A percentile compares a stretch with the other conserved stretches of the same genome.
Conservation (phyloP, 2,329 filamentous ascomycete genomes). For the Aspergillus pseudoviridinutans region DNA sequence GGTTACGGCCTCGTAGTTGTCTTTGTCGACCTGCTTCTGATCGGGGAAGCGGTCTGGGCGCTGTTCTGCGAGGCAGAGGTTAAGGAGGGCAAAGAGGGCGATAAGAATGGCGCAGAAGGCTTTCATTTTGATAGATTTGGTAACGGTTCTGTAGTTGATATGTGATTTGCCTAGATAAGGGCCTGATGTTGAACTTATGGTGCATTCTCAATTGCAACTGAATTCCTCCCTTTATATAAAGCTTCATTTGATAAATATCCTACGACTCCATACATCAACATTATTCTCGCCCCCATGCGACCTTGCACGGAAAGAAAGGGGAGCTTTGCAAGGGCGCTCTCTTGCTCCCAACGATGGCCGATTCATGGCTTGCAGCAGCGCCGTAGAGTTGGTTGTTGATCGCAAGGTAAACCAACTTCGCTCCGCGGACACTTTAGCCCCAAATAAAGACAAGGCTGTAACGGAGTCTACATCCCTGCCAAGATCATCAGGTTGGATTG, state of each 20-base stretch:
- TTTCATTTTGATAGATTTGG: not conserved
- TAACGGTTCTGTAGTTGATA: not conserved
- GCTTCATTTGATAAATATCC: too few relatives aligned
- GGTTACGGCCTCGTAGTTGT: not conserved
- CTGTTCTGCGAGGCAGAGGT: too few relatives aligned
- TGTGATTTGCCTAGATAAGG: not conserved
- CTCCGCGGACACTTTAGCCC: not conserved
- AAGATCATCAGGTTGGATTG: too few relatives aligned
- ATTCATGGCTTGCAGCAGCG: not conserved
- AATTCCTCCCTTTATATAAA: too few relatives aligned
- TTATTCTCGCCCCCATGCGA: too few relatives aligned
- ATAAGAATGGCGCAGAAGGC: not conserved
- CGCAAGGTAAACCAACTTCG: not conserved
- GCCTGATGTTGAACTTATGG: too few relatives aligned
- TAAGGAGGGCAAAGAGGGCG: not conserved
- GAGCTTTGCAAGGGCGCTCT: too few relatives aligned
- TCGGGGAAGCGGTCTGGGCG: not conserved
- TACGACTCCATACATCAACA: too few relatives aligned
- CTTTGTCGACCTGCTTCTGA: not conserved
- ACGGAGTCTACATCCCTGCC: too few relatives aligned
- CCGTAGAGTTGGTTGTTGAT: not conserved
- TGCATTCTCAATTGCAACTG: too few relatives aligned
- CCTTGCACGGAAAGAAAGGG: too few relatives aligned
- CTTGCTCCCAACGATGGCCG: not conserved
- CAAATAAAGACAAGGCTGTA: too few relatives aligned